Base-by-base conservation (phyloP, 768 basidiomycete genomes). In the Tulasnella sp. region DNA sequence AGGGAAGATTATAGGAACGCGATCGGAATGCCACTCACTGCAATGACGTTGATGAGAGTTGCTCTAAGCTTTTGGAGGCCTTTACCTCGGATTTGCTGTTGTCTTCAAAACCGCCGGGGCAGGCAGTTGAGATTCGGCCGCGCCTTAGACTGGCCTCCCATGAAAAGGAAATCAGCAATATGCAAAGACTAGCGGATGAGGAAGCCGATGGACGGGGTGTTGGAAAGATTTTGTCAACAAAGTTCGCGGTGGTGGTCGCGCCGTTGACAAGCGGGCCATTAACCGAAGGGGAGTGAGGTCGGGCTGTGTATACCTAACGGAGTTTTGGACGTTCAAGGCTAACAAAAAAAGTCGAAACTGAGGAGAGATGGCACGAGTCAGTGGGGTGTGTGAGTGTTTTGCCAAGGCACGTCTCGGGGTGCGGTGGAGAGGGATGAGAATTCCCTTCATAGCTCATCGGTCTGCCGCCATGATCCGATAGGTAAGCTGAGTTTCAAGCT, bases 111-210 rank as follows among this genome's bases (percentile, higher is more conserved):
- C 28, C 31, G 64, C 64, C 64, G 28, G 64, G 16, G 24, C 64
- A 69, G 34, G 64, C 64, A 69, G 64, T 69, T 69, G 64, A 69
- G 64, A 69, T 69, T 69, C 64, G 64, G 28, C 64, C 64, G 64
- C 64, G 28, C 31, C 34, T 37, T 69, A 69, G 64, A 69, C 31
- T 69, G 64, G 18, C 64, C 24, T 31, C 28, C 28, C 64, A 69
- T 69, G 64, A 14, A 69, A 69, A 69, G 64, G 64, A 69, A 69
- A 69, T 69, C 64, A 54, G 64, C 64, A 2, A 69, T 31, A 31
- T 69, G 64, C 31, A 69, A 69, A 69, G 64, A 69, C 64, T 69
- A 69, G 28, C 64, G 64, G 64, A 69, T 69, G 64, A 69, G 64
- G 64, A 69, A 69, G 64, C 64, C 64, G 64, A 69, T 69, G 64